Evolutionary conservation across 2,329 filamentous ascomycete species (phyloP).

Genomic region (Magnaporthiopsis rhizophila): DNA sequence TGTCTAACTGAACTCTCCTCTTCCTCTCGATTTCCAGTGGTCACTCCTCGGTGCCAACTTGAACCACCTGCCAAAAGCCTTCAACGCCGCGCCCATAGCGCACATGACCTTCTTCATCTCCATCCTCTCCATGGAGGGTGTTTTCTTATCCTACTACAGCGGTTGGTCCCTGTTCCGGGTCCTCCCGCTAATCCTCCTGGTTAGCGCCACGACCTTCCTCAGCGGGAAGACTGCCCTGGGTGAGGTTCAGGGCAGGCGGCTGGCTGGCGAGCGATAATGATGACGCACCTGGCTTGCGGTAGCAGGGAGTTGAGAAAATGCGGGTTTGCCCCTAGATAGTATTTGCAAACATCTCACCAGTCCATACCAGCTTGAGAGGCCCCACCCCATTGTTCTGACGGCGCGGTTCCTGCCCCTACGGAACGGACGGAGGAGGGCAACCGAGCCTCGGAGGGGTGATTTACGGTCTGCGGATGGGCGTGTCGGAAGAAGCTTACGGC

Average conservation of each 20-base stretch:
- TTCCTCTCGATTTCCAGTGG: slow-evolving; percentile 53
- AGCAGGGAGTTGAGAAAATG: not conserved
- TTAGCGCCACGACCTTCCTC: slow-evolving; percentile 67
- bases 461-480: not conserved
- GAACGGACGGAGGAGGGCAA: not conserved
- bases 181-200: slow-evolving; percentile 61
- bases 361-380: slow-evolving; percentile 25
- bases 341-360: slow-evolving; percentile 24
- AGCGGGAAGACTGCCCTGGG: slow-evolving; percentile 85
- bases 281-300: not conserved
- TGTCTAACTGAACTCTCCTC: not conserved
- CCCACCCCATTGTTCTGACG: slow-evolving; percentile 18
- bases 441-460: not conserved
- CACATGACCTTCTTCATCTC: slow-evolving; percentile 83
- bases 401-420: not conserved
- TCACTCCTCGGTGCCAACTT: slow-evolving; percentile 73
- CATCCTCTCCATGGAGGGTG: slow-evolving; percentile 76
- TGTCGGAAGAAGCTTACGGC: not conserved
- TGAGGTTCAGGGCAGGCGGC: slow-evolving; percentile 81
- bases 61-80: slow-evolving; percentile 66
- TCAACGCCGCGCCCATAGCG: slow-evolving; percentile 68
- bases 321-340: slow-evolving; percentile 10
- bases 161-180: slow-evolving; percentile 88
- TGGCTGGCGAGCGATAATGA: slow-evolving; percentile 62
- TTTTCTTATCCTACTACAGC: slow-evolving; percentile 93